Evolutionary conservation across 306 rosid species (phyloP).

Genomic region (Rosa lucieae): DNA sequence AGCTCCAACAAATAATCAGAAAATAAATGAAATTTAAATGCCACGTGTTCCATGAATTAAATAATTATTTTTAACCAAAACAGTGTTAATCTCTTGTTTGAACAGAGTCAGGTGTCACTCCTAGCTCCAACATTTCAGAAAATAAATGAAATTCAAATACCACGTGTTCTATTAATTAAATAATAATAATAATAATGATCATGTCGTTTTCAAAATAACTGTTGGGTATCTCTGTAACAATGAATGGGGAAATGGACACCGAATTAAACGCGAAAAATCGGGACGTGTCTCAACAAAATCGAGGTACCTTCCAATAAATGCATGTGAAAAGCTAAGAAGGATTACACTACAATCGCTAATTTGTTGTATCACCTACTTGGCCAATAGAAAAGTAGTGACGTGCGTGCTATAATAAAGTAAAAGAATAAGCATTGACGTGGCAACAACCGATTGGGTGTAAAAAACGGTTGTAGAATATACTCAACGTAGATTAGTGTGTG

Average conservation of each 20-base stretch:
- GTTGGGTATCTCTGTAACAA: neutral
- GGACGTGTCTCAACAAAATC: neutral
- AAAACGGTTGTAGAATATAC: neutral
- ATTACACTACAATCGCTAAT: neutral
- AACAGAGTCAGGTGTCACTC: neutral
- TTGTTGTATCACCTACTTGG: neutral
- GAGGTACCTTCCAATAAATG: neutral
- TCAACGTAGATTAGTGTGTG: neutral
- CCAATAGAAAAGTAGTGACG: conserved; percentile 20
- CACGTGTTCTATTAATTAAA: too few relatives aligned
- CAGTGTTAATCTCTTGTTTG: neutral
- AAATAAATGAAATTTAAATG: neutral
- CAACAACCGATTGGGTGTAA: conserved; percentile 20
- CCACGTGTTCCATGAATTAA: neutral
- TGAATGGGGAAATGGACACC: neutral
- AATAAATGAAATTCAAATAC: neutral
- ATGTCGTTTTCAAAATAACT: neutral
- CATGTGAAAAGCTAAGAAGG: neutral
- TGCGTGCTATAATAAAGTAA: neutral
- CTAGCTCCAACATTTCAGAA: neutral
- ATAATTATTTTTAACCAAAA: neutral
- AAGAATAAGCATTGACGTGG: conserved; percentile 23
- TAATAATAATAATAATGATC: too few relatives aligned
- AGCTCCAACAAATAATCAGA: neutral
- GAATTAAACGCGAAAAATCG: neutral